These are phyloP conservation scores for Boletellus ananas DNA, from an alignment of 768 basidiomycete genomes.

Conservation along the genomic window DNA sequence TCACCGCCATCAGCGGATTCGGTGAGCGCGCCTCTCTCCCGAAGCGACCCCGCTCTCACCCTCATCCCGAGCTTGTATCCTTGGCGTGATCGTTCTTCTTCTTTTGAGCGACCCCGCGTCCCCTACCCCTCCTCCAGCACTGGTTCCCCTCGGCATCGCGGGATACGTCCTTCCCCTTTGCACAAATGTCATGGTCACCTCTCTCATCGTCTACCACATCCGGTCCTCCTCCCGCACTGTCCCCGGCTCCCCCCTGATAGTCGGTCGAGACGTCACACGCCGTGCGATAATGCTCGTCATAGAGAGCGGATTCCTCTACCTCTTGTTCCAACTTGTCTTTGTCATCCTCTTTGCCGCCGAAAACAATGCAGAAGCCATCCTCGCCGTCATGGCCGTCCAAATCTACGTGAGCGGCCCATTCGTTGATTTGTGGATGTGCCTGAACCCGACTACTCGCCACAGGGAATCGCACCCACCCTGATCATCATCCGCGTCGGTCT, in stretches of 20 bases:
- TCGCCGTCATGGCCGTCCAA: conserved; percentile 37
- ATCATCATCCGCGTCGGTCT: conserved; percentile 35
- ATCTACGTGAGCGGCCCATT: conserved; percentile 33
- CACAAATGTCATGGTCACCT: conserved; percentile 40
- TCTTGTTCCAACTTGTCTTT: conserved; percentile 39
- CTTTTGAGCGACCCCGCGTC: conserved; percentile 26
- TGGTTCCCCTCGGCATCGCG: conserved; percentile 36
- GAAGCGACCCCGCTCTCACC: neutral
- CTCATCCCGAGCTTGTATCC: conserved; percentile 26
- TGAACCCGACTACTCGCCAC: neutral
- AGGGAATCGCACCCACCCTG: conserved; percentile 36
- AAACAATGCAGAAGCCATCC: conserved; percentile 34
- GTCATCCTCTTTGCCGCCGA: conserved; percentile 35
- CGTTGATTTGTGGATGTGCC: neutral
- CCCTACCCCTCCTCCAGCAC: conserved; percentile 31
- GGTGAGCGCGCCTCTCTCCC: conserved; percentile 22
- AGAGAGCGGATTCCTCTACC: conserved; percentile 40
- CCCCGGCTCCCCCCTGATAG: conserved; percentile 6
- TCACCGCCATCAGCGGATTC: conserved; percentile 33
- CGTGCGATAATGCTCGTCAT: conserved; percentile 35
- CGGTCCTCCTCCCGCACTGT: conserved; percentile 26
- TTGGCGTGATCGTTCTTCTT: conserved; percentile 28
- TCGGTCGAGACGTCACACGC: conserved; percentile 14
- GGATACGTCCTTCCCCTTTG: conserved; percentile 37
- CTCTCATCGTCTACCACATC: conserved; percentile 39